Base-by-base conservation (phyloP, 495 filamentous ascomycete genomes). In the Penicillium goetzii region DNA sequence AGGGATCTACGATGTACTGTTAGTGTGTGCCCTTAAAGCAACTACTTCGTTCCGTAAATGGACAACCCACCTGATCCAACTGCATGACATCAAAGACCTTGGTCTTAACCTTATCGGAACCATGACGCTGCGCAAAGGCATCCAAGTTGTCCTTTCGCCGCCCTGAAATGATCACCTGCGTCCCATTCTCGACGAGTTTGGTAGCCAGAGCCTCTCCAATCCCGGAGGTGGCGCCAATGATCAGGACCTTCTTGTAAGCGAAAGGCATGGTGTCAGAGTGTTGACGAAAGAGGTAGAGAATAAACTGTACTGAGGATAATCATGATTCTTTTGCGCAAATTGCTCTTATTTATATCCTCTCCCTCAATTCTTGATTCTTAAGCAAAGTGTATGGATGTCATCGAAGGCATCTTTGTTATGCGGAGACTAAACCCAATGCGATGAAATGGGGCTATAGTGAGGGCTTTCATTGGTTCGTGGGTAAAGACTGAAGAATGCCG, bases 201-300 rank as follows among this genome's bases (percentile, higher is more conserved):
- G 82, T 81, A 3, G 89, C 86, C 28, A 93, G 76, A 0, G 86
- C 88, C 26, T 78, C 70, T 52, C 91, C 90, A 62, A 93, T 92
- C 59, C 90, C 89, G 19, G 84, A 84, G 14, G 89, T 92, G 40
- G 88, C 89, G 28, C 90, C 89, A 56, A 91, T 80, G 59, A 92
- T 67, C 21, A 92, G 86, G 33, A 90, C 84, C 59, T 84, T 88
- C 62, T 88, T 88, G 73, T 90, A 92, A 0, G 36, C 19, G 47
- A 74, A 76, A 6, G 65, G 43, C 70, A 74, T 76, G 28, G 15
- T 47, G 34, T 32, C 26, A 1, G 28, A 8, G 49, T 51, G 14
- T 30, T 14, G 15, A 6, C 0, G 17, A n/a, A 2, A 28, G 21
- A 15, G 15, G 14, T 8, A 32, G 50, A 32, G 50, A 25, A 25